Percentiles rank a stretch among this genome's conserved stretches.
These are phyloP conservation scores for Cenchrus americanus DNA, from an alignment of 176 grass and related monocot genomes.

Conservation along the genomic window DNA sequence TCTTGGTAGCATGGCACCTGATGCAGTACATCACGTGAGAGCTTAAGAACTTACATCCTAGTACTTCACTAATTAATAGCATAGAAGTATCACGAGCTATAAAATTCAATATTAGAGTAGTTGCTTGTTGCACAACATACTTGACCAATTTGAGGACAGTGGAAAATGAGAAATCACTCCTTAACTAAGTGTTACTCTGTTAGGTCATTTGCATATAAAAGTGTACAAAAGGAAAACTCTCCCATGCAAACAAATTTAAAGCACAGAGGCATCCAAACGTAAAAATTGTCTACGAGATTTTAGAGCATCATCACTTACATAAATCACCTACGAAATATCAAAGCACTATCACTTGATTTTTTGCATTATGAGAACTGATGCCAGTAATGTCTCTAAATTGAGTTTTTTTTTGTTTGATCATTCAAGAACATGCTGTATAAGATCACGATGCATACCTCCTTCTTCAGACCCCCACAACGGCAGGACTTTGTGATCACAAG, in stretches of 20 bases:
- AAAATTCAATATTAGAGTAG: not conserved
- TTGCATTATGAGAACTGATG: conserved; percentile 8
- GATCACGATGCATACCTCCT: conserved; percentile 63
- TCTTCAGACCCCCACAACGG: conserved; percentile 73
- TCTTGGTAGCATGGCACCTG: conserved; percentile 99
- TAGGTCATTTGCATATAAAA: conserved; percentile 11
- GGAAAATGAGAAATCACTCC: not conserved
- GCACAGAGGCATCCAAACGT: conserved; percentile 2
- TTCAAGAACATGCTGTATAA: not conserved
- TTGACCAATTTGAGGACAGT: not conserved
- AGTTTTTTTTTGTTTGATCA: not conserved
- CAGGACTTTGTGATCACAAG: conserved; percentile 73
- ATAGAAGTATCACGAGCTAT: not conserved
- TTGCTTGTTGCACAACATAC: not conserved
- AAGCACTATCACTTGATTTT: not conserved
- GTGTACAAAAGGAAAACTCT: not conserved
- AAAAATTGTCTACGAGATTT: not conserved
- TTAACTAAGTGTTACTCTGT: conserved; percentile 13
- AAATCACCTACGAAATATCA: not conserved
- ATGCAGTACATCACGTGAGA: conserved; percentile 40
- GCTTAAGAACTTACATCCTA: conserved; percentile 22
- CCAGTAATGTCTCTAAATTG: not conserved
- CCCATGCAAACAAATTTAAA: conserved; percentile 6
- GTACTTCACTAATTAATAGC: not conserved
- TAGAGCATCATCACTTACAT: not conserved